These are phyloP conservation scores for Macrocybe gigantea DNA, from an alignment of 768 basidiomycete genomes.

Conservation along the genomic window DNA sequence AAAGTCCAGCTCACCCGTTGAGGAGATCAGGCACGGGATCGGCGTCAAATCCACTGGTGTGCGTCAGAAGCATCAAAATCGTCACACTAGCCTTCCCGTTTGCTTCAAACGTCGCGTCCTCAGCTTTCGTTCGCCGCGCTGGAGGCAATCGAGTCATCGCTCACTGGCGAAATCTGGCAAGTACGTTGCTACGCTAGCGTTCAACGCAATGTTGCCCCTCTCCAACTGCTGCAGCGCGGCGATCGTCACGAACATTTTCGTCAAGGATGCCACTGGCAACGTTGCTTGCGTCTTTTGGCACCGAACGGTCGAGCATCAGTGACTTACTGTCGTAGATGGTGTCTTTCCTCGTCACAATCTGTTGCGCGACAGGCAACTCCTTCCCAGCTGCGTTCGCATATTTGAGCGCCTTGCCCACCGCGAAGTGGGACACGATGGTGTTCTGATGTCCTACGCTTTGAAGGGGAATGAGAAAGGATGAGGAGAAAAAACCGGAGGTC, in stretches of 20 bases:
- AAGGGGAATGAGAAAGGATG: background rate
- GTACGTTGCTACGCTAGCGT: conserved; percentile 15
- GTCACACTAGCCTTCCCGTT: conserved; percentile 21
- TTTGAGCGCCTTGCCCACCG: conserved; percentile 14
- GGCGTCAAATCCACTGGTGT: conserved; percentile 21
- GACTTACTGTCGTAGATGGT: conserved; percentile 21
- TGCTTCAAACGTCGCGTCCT: background rate
- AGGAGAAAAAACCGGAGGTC: background rate
- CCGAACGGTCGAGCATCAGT: background rate
- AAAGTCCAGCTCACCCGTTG: conserved; percentile 11
- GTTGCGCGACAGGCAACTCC: conserved; percentile 8
- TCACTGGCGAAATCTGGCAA: conserved; percentile 19
- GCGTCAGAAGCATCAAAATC: conserved; percentile 21
- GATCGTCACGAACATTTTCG: conserved; percentile 22
- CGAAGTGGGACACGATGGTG: conserved; percentile 20
- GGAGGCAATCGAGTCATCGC: background rate
- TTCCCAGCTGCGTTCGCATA: conserved; percentile 20
- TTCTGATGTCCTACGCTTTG: conserved; percentile 15
- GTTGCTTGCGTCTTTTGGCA: background rate
- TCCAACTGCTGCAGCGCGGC: conserved; percentile 21
- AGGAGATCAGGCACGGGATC: conserved; percentile 20
- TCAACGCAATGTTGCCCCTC: conserved; percentile 11
- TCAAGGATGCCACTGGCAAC: conserved; percentile 21
- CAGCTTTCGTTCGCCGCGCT: background rate
- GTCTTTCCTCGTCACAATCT: conserved; percentile 13